These are phyloP conservation scores for Pestalotiopsis fici DNA, from an alignment of 2,329 filamentous ascomycete genomes.

Conservation along the genomic window DNA sequence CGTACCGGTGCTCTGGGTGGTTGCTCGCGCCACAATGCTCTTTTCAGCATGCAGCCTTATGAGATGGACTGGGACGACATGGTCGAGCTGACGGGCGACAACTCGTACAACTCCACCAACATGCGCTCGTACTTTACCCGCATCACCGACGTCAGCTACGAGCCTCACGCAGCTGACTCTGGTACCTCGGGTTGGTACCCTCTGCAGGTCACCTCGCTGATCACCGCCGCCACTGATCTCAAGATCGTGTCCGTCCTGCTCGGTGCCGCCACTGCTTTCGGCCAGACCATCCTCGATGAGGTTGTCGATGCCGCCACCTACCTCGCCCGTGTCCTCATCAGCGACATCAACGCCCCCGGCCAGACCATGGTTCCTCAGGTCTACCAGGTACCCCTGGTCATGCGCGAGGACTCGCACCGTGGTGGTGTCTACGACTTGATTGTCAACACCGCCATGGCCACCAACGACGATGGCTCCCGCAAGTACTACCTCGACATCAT, in stretches of 20 bases:
- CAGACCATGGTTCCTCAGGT: slow-evolving; percentile 38
- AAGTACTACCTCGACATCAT: slow-evolving; percentile 40
- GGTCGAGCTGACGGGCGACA: slow-evolving; percentile 58
- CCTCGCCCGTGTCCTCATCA: slow-evolving; percentile 20
- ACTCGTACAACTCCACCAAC: slow-evolving; percentile 56
- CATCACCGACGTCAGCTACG: slow-evolving; percentile 13
- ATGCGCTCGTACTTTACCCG: slow-evolving; percentile 62
- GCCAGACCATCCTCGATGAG: slow-evolving; percentile 3
- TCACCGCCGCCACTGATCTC: slow-evolving; percentile 4
- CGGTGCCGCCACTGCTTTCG: slow-evolving; percentile 1
- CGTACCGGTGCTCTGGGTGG: slow-evolving; percentile 33
- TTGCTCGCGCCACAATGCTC: slow-evolving; percentile 60
- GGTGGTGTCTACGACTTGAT: slow-evolving; percentile 49
- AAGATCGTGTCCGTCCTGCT: slow-evolving; percentile 8
- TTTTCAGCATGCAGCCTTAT: slow-evolving; percentile 60
- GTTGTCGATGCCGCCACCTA: slow-evolving; percentile 3
- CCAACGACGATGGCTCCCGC: slow-evolving; percentile 41
- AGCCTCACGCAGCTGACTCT: slow-evolving; percentile 3
- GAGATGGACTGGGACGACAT: slow-evolving; percentile 62
- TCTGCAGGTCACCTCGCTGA: slow-evolving; percentile 7
- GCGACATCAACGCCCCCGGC: slow-evolving; percentile 48
- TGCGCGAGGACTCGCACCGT: slow-evolving; percentile 41
- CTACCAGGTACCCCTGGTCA: slow-evolving; percentile 53
- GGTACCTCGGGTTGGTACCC: slow-evolving; percentile 6
- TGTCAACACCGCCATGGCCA: slow-evolving; percentile 36